These are phyloP conservation scores for Saccharomyces mikatae DNA, from an alignment of 805 yeast species.

Conservation along the genomic window DNA sequence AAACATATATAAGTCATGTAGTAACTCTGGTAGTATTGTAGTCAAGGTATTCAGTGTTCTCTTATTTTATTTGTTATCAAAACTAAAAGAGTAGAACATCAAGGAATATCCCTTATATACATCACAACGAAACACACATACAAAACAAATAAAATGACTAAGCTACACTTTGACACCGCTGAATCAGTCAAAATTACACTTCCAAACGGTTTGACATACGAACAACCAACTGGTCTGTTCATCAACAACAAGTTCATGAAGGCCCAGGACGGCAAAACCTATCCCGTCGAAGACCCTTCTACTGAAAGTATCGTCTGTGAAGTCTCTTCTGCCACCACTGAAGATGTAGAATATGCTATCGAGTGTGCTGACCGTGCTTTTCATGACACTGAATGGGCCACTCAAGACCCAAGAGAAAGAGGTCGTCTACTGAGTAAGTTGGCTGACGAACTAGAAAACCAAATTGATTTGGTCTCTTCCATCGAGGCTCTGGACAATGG, in stretches of 20 bases:
- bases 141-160: neutral
- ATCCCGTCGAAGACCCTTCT: slow-evolving; percentile 48
- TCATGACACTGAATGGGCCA: slow-evolving; percentile 46
- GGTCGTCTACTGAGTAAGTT: slow-evolving; percentile 46
- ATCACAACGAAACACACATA: slow-evolving; percentile 40
- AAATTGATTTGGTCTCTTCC: slow-evolving; percentile 53
- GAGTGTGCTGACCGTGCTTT: slow-evolving; percentile 60
- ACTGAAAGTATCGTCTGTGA: slow-evolving; percentile 55
- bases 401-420: slow-evolving; percentile 49
- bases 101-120: slow-evolving; percentile 29
- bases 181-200: slow-evolving; percentile 39
- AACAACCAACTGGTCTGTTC: slow-evolving; percentile 84
- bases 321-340: slow-evolving; percentile 50
- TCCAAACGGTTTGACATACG: slow-evolving; percentile 59
- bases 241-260: slow-evolving; percentile 75
- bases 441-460: slow-evolving; percentile 61
- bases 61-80: neutral
- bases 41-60: neutral
- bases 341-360: slow-evolving; percentile 64
- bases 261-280: slow-evolving; percentile 47
- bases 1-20: neutral
- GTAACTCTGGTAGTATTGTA: neutral
- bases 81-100: neutral
- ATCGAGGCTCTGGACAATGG: slow-evolving; percentile 75
- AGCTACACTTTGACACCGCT: slow-evolving; percentile 15